These are phyloP conservation scores for Penicillium sp. DNA, from an alignment of 2,329 filamentous ascomycete species.

Conservation along the genomic window DNA sequence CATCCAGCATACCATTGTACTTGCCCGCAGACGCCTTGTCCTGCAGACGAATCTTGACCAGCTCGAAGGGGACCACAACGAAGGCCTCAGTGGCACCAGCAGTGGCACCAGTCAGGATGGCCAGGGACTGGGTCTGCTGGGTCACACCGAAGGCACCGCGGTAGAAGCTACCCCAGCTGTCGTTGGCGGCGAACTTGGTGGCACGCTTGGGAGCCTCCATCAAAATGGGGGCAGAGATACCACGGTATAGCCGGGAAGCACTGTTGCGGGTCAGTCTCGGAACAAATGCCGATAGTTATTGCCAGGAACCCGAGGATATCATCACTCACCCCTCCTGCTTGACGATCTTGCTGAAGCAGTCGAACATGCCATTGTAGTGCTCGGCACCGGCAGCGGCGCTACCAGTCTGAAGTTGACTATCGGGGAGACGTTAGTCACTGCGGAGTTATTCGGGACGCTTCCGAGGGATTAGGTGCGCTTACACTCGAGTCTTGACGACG, in stretches of 20 bases:
- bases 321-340: conserved; percentile 81
- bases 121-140: conserved; percentile 90
- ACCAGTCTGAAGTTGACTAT: conserved; percentile 83
- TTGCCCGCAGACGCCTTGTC: conserved; percentile 89
- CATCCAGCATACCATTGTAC: conserved; percentile 59
- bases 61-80: conserved; percentile 96
- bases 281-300: not conserved
- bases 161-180: conserved; percentile 96
- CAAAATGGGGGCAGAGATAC: conserved; percentile 91
- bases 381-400: conserved; percentile 71
- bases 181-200: conserved; percentile 98
- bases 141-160: conserved; percentile 79
- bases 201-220: conserved; percentile 98
- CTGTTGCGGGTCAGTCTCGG: conserved; percentile 49
- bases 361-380: conserved; percentile 93
- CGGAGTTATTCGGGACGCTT: conserved; percentile 10
- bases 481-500: conserved; percentile 98
- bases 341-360: conserved; percentile 98
- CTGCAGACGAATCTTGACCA: conserved; percentile 97
- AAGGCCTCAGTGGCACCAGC: conserved; percentile 95
- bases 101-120: conserved; percentile 89
- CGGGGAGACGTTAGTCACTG: conserved; percentile 9
- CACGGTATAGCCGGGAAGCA: conserved; percentile 88
- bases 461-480: conserved; percentile 40
- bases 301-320: not conserved